Conservation (phyloP, 495 filamentous ascomycete species). For the Trichodelitschia bisporula region DNA sequence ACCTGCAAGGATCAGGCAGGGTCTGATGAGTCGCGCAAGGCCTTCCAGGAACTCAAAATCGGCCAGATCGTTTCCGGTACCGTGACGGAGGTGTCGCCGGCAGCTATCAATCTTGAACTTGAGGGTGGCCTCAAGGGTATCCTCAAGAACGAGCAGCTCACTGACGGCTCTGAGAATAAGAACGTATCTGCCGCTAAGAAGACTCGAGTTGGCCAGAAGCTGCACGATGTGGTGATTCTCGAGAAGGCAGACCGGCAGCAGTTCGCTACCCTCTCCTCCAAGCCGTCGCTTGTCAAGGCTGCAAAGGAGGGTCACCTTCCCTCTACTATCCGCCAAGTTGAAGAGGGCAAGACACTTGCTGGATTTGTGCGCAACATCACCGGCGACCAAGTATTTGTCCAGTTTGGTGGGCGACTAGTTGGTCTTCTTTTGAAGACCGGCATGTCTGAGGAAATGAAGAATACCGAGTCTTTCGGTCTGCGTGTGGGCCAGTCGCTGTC, state of each 20-base stretch:
- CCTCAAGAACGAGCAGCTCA: slow-evolving; percentile 49
- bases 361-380: slow-evolving; percentile 78
- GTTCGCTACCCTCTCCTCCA: slow-evolving; percentile 49
- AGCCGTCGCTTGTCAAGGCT: slow-evolving; percentile 57
- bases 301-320: slow-evolving; percentile 39
- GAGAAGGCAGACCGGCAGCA: slow-evolving; percentile 50
- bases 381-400: slow-evolving; percentile 50
- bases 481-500: slow-evolving; percentile 43
- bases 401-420: slow-evolving; percentile 53
- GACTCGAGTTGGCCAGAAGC: slow-evolving; percentile 53
- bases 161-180: slow-evolving; percentile 57
- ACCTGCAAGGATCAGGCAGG: slow-evolving; percentile 75
- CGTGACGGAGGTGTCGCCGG: slow-evolving; percentile 64
- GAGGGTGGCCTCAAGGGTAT: slow-evolving; percentile 45
- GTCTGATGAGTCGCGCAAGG: slow-evolving; percentile 50
- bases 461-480: slow-evolving; percentile 52
- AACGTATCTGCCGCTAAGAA: slow-evolving; percentile 46
- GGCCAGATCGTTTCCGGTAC: slow-evolving; percentile 51
- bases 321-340: slow-evolving; percentile 37
- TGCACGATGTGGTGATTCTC: slow-evolving; percentile 64
- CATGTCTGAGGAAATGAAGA: slow-evolving; percentile 36
- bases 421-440: slow-evolving; percentile 57
- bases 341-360: slow-evolving; percentile 37
- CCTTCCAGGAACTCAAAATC: slow-evolving; percentile 41
- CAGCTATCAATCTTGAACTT: slow-evolving; percentile 55